Percentiles rank a stretch among this genome's conserved stretches.
Conservation (phyloP, 805 yeast species). For the Schwanniomyces polymorphus region DNA sequence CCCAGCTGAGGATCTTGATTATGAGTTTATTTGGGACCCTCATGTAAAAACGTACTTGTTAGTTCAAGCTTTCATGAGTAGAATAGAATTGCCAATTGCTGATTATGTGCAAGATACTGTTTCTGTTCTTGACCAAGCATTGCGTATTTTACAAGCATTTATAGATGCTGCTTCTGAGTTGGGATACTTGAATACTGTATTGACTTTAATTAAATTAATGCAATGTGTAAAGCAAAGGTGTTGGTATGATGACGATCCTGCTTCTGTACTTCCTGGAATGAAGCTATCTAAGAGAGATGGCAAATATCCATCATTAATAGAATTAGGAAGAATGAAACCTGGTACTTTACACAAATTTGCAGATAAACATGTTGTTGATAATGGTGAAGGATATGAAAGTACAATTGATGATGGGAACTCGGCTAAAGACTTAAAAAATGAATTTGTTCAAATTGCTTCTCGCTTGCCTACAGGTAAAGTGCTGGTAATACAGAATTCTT, state of each 20-base stretch:
- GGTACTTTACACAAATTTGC: slow-evolving; percentile 36
- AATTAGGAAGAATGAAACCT: slow-evolving; percentile 42
- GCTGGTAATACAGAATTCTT: slow-evolving; percentile 33
- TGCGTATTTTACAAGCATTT: slow-evolving; percentile 91
- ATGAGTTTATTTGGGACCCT: slow-evolving; percentile 79
- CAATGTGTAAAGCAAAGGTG: slow-evolving; percentile 84
- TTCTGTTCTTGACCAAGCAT: slow-evolving; percentile 88
- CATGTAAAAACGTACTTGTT: slow-evolving; percentile 76
- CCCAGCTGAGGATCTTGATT: slow-evolving; percentile 54
- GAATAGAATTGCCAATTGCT: slow-evolving; percentile 84
- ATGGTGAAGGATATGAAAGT: background rate
- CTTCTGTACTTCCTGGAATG: slow-evolving; percentile 55
- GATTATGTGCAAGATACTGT: slow-evolving; percentile 94
- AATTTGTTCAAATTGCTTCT: slow-evolving; percentile 53
- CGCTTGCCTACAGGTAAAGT: slow-evolving; percentile 64
- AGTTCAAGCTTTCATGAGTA: slow-evolving; percentile 68
- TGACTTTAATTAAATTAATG: slow-evolving; percentile 67
- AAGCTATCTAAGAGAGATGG: background rate
- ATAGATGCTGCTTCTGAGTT: slow-evolving; percentile 87
- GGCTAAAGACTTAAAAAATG: slow-evolving; percentile 36
- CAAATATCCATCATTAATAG: slow-evolving; percentile 24
- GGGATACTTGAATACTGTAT: slow-evolving; percentile 66
- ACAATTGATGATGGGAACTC: background rate
- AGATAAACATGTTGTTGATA: slow-evolving; percentile 19
- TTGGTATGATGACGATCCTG: slow-evolving; percentile 82